Base-by-base conservation (phyloP, 2,329 filamentous ascomycete genomes). In the Penicillium digitatum region DNA sequence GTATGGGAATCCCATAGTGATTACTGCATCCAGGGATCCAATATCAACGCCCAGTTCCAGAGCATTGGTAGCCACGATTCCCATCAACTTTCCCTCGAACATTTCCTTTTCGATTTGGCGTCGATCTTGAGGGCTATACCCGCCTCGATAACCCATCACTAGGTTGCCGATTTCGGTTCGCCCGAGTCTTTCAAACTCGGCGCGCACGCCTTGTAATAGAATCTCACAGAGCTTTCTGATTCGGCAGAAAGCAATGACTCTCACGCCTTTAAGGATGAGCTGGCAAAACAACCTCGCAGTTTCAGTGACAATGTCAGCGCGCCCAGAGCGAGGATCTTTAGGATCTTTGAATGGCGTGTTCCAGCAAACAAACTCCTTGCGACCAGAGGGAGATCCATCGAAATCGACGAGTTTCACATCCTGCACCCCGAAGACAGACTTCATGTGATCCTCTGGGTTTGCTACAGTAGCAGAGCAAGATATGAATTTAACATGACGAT, bases 291-390 rank as follows among this genome's bases (percentile, higher is more conserved):
- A 76, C 40, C 89, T 86, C 1, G 94, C 90, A n/a, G 90, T 88
- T 73, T 99, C 93, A 5, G 84, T 82, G 70, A 95, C 85, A 3
- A 87, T 86, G 69, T 90, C 90, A 14, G 89, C 90, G 55, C 94
- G 84, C 1, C 94, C 93, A 64, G 90, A 95, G 0, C 88, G 85
- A 9, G 91, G 89, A 72, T 97, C 93, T 1, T 81, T 82, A 0
- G 93, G 90, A 63, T 96, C 93, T 70, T 91, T 95, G 72, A 85
- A 96, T 0, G 94, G 94, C 0, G 93, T 96, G 65, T 99, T 97
- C 94, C 94, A 99, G 72, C 92, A 97, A 7, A 99, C 69, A 55
- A 97, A 97, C 66, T 97, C 93, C 69, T 97, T 97, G 22, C 90
- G 82, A 0, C 93, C 90, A 6, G 90, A 90, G 0, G 94, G 94